Base-by-base conservation (phyloP, 495 filamentous ascomycete species). In the Lentithecium fluviatile region DNA sequence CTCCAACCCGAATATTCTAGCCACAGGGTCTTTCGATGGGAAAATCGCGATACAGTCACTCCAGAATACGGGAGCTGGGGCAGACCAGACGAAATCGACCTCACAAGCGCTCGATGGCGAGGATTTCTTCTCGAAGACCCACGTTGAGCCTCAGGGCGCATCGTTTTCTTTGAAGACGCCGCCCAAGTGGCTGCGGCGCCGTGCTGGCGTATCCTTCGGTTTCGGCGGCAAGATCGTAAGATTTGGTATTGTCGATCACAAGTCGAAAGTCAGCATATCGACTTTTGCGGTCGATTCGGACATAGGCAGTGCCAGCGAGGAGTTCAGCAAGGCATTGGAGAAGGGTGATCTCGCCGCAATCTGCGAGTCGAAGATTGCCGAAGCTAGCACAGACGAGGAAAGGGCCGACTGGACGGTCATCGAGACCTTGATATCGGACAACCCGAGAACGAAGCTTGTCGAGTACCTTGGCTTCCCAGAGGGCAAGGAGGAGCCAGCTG, bases 341-440 rank as follows among this genome's bases (percentile, higher is more conserved):
- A 83, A 82, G 59, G 90, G 88, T 25, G 86, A 97, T 70, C 77
- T 97, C 15, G 79, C 78, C 5, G 81, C 76, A 56, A 89, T 99
- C 53, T 96, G 91, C 70, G 85, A 94, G 69, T 80, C 82, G n/a
- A 87, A 90, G 60, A 85, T 88, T 42, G 73, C 82, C 10, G 75
- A 82, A 50, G 88, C 92, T 17, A 83, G 81, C 59, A 88, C 83
- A 6, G 93, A 97, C 2, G 88, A 93, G 62, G 94, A 97, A 71
- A 96, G 89, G 79, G 86, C 87, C 13, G 93, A 97, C 71, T 99
- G 94, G 94, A 86, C 86, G 73, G 89, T 96, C 25, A 86, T 99
- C 58, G 84, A 93, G 73, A 88, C 90, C n/a, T 74, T 97, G 70
- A 86, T 91, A 38, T 84, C 91, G 7, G 83, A 83, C 8, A 88